These are phyloP conservation scores for Pholiota adiposa DNA, from an alignment of 1,284 basidiomycete species.

Conservation along the genomic window DNA sequence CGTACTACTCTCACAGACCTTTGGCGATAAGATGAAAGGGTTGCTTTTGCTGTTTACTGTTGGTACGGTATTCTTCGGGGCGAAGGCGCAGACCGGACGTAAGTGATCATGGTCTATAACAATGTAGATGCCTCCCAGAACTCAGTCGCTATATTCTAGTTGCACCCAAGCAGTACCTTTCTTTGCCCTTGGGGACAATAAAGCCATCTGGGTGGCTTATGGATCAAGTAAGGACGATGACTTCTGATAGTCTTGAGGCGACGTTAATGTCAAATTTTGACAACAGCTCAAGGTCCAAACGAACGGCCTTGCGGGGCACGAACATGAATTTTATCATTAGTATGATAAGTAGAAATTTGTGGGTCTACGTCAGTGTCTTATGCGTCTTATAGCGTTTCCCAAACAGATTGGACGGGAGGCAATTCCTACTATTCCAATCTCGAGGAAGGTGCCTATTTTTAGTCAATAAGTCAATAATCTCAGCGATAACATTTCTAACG, in stretches of 20 bases:
- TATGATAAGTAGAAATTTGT: conserved; percentile 25
- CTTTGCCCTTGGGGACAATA: conserved; percentile 51
- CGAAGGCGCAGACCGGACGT: conserved; percentile 24
- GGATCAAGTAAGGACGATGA: conserved; percentile 49
- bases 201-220: conserved; percentile 56
- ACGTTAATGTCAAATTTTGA: conserved; percentile 3
- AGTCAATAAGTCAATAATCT: no score
- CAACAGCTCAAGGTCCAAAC: conserved; percentile 54
- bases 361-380: not conserved
- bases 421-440: conserved; percentile 53
- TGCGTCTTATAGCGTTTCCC: conserved; percentile 40
- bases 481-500: not conserved
- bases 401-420: conserved; percentile 60
- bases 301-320: conserved; percentile 57
- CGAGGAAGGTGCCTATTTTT: conserved; percentile 50
- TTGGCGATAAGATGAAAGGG: conserved; percentile 4
- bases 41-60: not conserved
- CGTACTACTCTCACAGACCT: not conserved
- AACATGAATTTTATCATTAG: conserved; percentile 62
- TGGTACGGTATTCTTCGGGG: conserved; percentile 5
- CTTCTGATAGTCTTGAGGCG: not conserved
- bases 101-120: conserved; percentile 13
- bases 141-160: conserved; percentile 32
- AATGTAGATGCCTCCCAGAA: not conserved
- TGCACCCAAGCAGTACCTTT: conserved; percentile 54